These are phyloP conservation scores for Scalesia atractyloides DNA, from an alignment of 129 eudicot species.

Conservation along the genomic window DNA sequence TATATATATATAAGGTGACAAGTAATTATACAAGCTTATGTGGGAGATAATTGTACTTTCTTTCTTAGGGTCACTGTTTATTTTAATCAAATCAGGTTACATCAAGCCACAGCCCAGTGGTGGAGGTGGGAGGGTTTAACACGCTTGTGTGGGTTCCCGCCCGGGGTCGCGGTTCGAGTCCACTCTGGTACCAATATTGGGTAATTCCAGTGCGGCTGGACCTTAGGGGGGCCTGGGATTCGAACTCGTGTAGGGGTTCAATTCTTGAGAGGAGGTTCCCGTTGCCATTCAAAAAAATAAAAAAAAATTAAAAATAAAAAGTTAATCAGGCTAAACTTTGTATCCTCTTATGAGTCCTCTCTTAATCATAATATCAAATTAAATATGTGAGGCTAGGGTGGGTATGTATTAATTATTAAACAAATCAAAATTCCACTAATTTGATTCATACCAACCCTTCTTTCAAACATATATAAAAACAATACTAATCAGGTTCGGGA, in stretches of 20 bases:
- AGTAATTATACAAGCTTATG: constrained; percentile 13
- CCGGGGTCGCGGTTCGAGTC: too few relatives aligned
- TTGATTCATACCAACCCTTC: neutral
- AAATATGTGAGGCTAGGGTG: constrained; percentile 16
- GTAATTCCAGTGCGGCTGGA: too few relatives aligned
- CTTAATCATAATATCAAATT: constrained; percentile 6
- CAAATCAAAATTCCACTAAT: neutral
- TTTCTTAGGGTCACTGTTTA: constrained; percentile 1
- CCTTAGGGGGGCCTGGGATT: too few relatives aligned
- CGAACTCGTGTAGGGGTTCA: too few relatives aligned
- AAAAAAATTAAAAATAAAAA: too few relatives aligned
- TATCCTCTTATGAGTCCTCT: constrained; percentile 20
- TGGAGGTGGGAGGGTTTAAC: too few relatives aligned
- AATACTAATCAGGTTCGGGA: neutral
- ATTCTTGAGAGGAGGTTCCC: too few relatives aligned
- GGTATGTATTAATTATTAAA: neutral
- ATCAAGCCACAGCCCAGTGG: too few relatives aligned
- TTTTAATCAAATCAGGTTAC: constrained; percentile 39
- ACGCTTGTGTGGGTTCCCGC: too few relatives aligned
- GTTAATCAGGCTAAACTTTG: constrained; percentile 29
- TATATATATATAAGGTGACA: neutral
- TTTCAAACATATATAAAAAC: neutral
- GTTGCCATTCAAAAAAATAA: too few relatives aligned
- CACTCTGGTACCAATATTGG: too few relatives aligned
- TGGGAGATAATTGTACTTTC: constrained; percentile 16